Base-by-base conservation (phyloP, 202 grass and related monocot species). In the Schoenoplectus triqueter region DNA sequence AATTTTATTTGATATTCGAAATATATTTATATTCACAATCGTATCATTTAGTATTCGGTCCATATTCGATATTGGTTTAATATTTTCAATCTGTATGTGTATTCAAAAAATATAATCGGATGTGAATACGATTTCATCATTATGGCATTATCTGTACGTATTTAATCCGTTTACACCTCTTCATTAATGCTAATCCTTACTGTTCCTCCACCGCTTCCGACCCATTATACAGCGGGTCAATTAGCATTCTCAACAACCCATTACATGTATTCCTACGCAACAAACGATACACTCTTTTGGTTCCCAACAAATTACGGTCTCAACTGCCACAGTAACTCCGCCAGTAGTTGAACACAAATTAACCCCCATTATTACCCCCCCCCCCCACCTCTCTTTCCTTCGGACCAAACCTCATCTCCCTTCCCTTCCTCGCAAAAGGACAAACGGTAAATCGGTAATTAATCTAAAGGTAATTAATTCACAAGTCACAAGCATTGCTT, bases 261-360 rank as follows among this genome's bases (percentile, higher is more conserved):
- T 31, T 4, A 67, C 9, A 67, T 18, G 47, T 0, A 3, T 82
- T 10, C 1, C 10, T 15, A 59, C 21, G 57, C 3, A 40, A 57
- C 3, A 70, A 18, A 10, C 10, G 64, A 54, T 21, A 67, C 80
- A 67, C 13, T 44, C 13, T 50, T 9, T 46, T 40, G 1, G 14
- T 40, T 7, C 62, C 40, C 47, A 42, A 56, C 44, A 54, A 70
- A 70, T 83, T 66, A 81, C 62, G 19, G 49, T 52, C 47, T 15
- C 51, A 77, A 77, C 73, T 4, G 57, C 73, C 73, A 77, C 80
- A 67, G 63, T 67, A 83, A 83, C 64, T 83, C 44, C 46, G 19
- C 4, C 15, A 83, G 80, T 83, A 59, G 81, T 69, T 83, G 81
- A 71, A 69, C 81, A 69, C 48, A 71, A 69, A 83, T 83, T 83